Evolutionary conservation across 192 early-diverging fungal genomes (phyloP), one percentile per base, ranked within the genome.

Genomic region (Coemansia sp.): DNA sequence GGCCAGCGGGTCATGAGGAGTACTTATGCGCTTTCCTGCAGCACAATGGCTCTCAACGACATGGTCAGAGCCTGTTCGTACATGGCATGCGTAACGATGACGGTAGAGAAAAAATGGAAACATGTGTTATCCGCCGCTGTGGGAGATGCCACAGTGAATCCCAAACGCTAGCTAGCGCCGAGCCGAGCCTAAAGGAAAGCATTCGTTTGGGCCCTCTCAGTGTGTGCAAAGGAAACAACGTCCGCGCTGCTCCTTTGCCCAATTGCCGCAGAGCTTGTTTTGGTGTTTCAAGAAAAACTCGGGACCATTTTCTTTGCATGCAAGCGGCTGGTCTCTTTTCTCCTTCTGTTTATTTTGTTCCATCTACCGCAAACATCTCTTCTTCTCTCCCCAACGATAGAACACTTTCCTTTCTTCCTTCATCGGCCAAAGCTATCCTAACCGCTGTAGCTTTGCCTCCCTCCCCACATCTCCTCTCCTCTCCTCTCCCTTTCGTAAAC

Each of bases 331-430:
- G 45, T 32, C 23, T n/a, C 42, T 63, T 42, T 53, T 63, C 46
- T 55, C 17, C 36, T 41, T 5, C 22, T 61, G 34, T 67, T 67
- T 41, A 17, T 4, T 23, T 43, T 23, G 22, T 67, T 38, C 59
- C 58, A 60, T 67, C 66, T 54, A 41, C 13, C 5, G 38, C 9
- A 8, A 40, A 40, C 45, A 11, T 29, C 52, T 14, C 5, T 9
- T 11, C 32, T 2, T 23, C n/a, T 53, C 50, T 25, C 20, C 19
- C 20, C 52, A 40, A 29, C 10, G 34, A 49, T 20, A 19, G 45
- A 48, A 19, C 42, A 4, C 35, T 11, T 50, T 23, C 41, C 9
- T 57, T 14, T 35, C 20, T 57, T 35, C 46, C 35, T 11, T 40
- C 7, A 14, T 19, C n/a, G 54, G 54, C 54, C 25, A 23, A 63